Evolutionary conservation across 2,329 filamentous ascomycete genomes (phyloP).

Genomic region (Colletotrichum musae): DNA sequence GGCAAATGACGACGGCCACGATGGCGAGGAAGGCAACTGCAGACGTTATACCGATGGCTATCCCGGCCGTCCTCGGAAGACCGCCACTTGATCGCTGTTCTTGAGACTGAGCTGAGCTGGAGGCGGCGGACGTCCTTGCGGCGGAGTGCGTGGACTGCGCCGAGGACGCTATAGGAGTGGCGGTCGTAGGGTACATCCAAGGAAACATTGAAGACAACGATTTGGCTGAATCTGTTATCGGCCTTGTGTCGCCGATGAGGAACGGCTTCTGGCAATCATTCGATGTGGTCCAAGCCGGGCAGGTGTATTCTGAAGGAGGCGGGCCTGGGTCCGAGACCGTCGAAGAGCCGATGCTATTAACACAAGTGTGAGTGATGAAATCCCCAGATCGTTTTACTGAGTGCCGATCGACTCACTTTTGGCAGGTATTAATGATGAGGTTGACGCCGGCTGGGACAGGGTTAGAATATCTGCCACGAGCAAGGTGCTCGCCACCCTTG

Average conservation of each 20-base stretch:
- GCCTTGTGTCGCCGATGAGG: slow-evolving; percentile 21
- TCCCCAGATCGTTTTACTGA: neutral
- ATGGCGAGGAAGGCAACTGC: slow-evolving; percentile 56
- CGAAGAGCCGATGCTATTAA: slow-evolving; percentile 48
- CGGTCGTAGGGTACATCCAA: neutral
- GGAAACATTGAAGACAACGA: neutral
- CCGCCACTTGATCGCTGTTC: slow-evolving; percentile 1
- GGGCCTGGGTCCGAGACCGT: slow-evolving; percentile 54
- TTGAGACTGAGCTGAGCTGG: neutral
- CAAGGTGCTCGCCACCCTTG: slow-evolving; percentile 15
- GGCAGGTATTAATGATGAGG: slow-evolving; percentile 65
- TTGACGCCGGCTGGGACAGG: slow-evolving; percentile 63
- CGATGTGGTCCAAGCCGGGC: slow-evolving; percentile 41
- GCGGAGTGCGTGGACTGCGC: neutral
- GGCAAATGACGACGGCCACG: slow-evolving; percentile 53
- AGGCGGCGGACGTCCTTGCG: neutral
- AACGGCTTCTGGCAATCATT: slow-evolving; percentile 22
- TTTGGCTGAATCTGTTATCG: neutral
- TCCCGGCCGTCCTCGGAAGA: slow-evolving; percentile 58
- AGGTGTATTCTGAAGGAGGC: slow-evolving; percentile 49
- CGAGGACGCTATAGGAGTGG: neutral
- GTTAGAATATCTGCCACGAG: slow-evolving; percentile 41
- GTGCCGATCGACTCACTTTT: slow-evolving; percentile 57
- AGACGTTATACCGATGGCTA: slow-evolving; percentile 61
- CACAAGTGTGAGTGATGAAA: slow-evolving; percentile 20